Base-by-base conservation (phyloP, 1,284 basidiomycete genomes). In the Mycena sp. region DNA sequence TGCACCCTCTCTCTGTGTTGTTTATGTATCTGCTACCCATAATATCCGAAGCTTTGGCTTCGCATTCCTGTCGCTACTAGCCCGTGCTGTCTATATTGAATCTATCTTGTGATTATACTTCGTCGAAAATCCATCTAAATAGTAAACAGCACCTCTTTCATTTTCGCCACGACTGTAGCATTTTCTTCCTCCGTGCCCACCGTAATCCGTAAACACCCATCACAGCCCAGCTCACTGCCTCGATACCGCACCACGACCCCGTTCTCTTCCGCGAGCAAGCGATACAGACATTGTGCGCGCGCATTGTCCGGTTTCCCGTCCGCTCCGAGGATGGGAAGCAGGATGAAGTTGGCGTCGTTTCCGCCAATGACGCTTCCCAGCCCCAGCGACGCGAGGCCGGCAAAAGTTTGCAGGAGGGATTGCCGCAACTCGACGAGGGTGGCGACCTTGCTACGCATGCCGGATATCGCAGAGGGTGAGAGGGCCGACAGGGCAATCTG, bases 211-310 rank as follows among this genome's bases (percentile, higher is more conserved):
- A 99, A 72, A 74, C 95, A 98, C 0, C 90, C 98, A 46, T 83
- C 82, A 70, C 98, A 99, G 0, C 98, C 97, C 6, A 84, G 74
- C 77, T 99, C 98, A 28, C 84, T 82, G 0, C 96, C 95, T 58
- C 98, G 83, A 79, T 90, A 99, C 49, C 98, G 81, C 17, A 99
- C 94, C 5, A 99, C 98, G 0, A 99, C 88, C 0, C 91, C 92
- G 70, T 89, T 84, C 64, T 89, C 82, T 77, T 95, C 96, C 21
- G 97, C 98, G 71, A 99, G 85, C 19, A 85, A 81, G 76, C 89
- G 92, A 79, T 99, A 99, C 23, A 96, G 78, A 70, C 74, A 74
- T 55, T 87, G 81, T 0, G 96, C 88, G 29, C 93, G 84, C 21
- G 65, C 74, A 70, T 90, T 96, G 77, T 94, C 90, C 0, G 91